Conservation (phyloP, 805 yeast genomes). For the Monosporozyma yasuniensis region DNA sequence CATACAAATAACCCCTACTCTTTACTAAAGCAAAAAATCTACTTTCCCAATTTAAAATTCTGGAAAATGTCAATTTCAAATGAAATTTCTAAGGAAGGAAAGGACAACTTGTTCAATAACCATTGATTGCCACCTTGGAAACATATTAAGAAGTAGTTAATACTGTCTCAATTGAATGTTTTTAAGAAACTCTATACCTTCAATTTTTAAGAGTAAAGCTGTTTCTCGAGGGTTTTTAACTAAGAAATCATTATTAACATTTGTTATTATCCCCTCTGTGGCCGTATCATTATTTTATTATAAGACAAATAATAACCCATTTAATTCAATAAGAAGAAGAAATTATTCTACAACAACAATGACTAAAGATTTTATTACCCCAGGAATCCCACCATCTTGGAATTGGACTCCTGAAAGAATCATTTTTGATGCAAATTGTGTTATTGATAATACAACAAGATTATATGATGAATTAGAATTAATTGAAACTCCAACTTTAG, state of each 20-base stretch:
- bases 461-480: conserved; percentile 49
- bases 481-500: conserved; percentile 44
- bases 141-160: too few relatives aligned
- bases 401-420: conserved; percentile 46
- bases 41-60: background rate
- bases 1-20: background rate
- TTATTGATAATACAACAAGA: conserved; percentile 36
- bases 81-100: background rate
- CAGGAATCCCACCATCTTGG: conserved; percentile 47
- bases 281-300: background rate
- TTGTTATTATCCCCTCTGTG: background rate
- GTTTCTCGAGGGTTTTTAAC: background rate
- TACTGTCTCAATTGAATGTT: background rate
- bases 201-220: background rate
- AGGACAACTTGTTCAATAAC: background rate
- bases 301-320: background rate
- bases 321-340: background rate
- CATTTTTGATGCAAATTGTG: conserved; percentile 33
- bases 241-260: background rate
- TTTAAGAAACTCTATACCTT: background rate
- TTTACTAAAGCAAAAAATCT: background rate
- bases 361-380: conserved; percentile 9
- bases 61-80: background rate
- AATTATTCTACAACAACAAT: background rate
- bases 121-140: background rate